These are phyloP conservation scores for Cyclocybe cylindracea DNA, from an alignment of 768 basidiomycete genomes.

Conservation along the genomic window DNA sequence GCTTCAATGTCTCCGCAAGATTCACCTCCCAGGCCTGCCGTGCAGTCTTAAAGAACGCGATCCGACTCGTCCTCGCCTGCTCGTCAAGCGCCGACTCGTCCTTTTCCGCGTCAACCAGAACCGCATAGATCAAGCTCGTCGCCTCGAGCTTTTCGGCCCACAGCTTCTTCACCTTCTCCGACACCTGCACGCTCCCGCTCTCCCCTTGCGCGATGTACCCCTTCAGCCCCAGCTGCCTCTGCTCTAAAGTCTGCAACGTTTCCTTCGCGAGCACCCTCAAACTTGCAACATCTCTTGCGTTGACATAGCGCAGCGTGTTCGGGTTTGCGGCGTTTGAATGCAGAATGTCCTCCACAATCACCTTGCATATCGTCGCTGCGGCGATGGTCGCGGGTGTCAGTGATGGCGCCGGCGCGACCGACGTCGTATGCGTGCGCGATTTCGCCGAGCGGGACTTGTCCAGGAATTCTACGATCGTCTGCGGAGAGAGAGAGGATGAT, in stretches of 20 bases:
- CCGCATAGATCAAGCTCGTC: slow-evolving; percentile 42
- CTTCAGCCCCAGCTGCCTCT: slow-evolving; percentile 50
- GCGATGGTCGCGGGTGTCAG: slow-evolving; percentile 82
- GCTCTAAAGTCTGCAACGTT: slow-evolving; percentile 41
- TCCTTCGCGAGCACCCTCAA: slow-evolving; percentile 48
- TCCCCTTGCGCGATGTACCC: slow-evolving; percentile 55
- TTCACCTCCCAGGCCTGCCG: slow-evolving; percentile 53
- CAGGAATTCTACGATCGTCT: slow-evolving; percentile 80
- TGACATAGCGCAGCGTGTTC: slow-evolving; percentile 54
- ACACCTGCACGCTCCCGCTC: slow-evolving; percentile 46
- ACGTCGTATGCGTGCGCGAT: slow-evolving; percentile 71
- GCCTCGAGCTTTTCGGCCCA: slow-evolving; percentile 59
- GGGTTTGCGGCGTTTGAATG: slow-evolving; percentile 69
- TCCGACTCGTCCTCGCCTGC: slow-evolving; percentile 38
- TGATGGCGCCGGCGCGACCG: slow-evolving; percentile 70
- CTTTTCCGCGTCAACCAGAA: slow-evolving; percentile 47
- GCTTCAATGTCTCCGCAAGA: slow-evolving; percentile 45
- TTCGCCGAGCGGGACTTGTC: slow-evolving; percentile 77
- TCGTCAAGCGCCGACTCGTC: slow-evolving; percentile 37
- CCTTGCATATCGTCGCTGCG: slow-evolving; percentile 52
- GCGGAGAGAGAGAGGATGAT: background rate
- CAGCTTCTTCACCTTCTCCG: slow-evolving; percentile 61
- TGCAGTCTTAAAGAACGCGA: slow-evolving; percentile 51
- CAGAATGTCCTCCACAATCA: slow-evolving; percentile 56
- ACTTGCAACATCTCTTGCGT: slow-evolving; percentile 57